Percentiles rank a stretch among this genome's conserved stretches.
Evolutionary conservation across 1,284 basidiomycete species (phyloP).

Genomic region (Cutaneotrichosporon sp.): DNA sequence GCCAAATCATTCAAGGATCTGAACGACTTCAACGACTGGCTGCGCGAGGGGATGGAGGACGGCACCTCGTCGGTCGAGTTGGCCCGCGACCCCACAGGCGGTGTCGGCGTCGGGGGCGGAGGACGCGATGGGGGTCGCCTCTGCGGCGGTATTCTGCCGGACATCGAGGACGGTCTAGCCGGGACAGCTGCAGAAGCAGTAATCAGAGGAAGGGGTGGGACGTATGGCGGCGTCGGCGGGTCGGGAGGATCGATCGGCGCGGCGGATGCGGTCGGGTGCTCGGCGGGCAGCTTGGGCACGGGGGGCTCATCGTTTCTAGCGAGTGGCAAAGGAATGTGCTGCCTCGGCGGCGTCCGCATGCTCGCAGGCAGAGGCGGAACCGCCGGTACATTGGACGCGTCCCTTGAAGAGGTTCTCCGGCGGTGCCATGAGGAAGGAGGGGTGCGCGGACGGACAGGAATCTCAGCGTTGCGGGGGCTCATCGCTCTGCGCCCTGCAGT

Average conservation of each 20-base stretch:
- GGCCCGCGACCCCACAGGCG: constrained; percentile 5
- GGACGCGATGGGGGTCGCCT: constrained; percentile 20
- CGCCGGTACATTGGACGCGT: neutral
- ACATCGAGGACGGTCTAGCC: neutral
- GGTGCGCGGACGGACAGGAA: constrained; percentile 5
- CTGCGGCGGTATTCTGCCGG: constrained; percentile 14
- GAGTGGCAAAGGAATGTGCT: neutral
- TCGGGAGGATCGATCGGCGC: neutral
- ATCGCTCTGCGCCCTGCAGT: neutral
- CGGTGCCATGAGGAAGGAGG: constrained; percentile 3
- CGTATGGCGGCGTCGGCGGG: neutral
- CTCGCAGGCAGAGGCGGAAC: neutral
- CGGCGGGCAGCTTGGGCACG: neutral
- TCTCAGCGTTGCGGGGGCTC: neutral
- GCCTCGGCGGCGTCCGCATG: neutral
- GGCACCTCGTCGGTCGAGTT: constrained; percentile 3
- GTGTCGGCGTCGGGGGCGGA: constrained; percentile 18
- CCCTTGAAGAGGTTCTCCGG: neutral
- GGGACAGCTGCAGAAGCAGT: neutral
- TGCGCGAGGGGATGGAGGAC: neutral
- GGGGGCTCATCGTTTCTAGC: neutral
- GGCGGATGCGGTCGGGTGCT: neutral
- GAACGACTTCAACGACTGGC: constrained; percentile 1
- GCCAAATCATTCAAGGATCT: neutral
- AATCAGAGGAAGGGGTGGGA: neutral